A percentile compares a stretch with the other conserved stretches of the same genome.
Conservation (phyloP, 1,284 basidiomycete species). For the Rhodotorula sp. region DNA sequence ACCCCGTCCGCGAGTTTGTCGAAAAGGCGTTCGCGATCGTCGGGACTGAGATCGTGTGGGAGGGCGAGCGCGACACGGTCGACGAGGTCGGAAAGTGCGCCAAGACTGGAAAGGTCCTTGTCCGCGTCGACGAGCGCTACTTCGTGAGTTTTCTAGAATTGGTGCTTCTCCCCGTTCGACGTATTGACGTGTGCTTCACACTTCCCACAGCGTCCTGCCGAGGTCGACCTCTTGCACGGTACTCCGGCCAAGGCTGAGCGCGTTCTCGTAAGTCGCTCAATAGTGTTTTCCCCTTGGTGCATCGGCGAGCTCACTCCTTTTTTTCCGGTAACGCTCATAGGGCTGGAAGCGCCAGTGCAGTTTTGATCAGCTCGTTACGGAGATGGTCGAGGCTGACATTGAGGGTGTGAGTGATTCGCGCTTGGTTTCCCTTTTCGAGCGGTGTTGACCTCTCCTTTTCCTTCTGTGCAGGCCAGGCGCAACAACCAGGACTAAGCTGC, state of each 20-base stretch:
- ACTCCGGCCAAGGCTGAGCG: constrained; percentile 80
- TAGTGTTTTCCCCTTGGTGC: not conserved
- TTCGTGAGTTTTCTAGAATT: constrained; percentile 60
- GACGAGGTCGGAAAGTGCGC: constrained; percentile 70
- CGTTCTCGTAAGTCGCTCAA: constrained; percentile 56
- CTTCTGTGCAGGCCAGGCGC: constrained; percentile 32
- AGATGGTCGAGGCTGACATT: constrained; percentile 82
- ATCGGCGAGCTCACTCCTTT: too few species aligned
- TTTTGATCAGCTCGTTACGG: constrained; percentile 75
- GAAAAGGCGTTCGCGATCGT: constrained; percentile 73
- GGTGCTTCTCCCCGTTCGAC: not conserved
- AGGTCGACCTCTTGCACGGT: constrained; percentile 84
- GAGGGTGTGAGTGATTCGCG: constrained; percentile 30
- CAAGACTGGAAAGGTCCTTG: constrained; percentile 65
- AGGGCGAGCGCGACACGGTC: constrained; percentile 60
- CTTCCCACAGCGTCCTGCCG: constrained; percentile 58
- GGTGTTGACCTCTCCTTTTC: not conserved
- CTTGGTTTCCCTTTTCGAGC: too few species aligned
- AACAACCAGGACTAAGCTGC: constrained; percentile 30
- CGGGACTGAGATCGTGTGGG: constrained; percentile 68
- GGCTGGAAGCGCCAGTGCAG: constrained; percentile 77
- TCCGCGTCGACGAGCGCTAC: constrained; percentile 74
- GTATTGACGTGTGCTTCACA: not conserved
- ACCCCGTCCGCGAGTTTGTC: constrained; percentile 83
- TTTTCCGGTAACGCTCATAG: not conserved